Evolutionary conservation across 495 filamentous ascomycete genomes (phyloP).

Genomic region (Jackrogersella multiformis): DNA sequence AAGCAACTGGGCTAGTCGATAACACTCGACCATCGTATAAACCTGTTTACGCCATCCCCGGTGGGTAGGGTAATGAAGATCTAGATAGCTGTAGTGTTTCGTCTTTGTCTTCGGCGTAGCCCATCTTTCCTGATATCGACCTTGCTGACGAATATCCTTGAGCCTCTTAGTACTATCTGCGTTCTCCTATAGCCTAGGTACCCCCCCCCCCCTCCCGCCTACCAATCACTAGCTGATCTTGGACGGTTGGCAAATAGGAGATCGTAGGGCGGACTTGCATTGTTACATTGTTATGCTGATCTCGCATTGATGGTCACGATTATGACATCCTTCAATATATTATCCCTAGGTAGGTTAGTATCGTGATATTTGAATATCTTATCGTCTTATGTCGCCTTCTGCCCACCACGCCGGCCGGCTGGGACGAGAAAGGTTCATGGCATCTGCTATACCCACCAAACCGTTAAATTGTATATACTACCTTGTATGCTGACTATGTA

Average conservation of each 20-base stretch:
- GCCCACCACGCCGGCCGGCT: too few species aligned
- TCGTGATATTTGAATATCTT: too few species aligned
- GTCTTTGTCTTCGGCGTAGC: not conserved
- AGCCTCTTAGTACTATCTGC: not conserved
- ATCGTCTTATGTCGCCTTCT: too few species aligned
- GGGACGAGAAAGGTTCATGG: too few species aligned
- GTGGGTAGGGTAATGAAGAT: not conserved
- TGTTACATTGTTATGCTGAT: too few species aligned
- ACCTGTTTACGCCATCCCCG: not conserved
- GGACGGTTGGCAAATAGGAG: not conserved
- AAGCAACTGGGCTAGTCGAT: too few species aligned
- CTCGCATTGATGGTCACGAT: not conserved
- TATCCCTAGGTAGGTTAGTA: too few species aligned
- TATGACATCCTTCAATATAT: too few species aligned
- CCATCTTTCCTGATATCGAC: not conserved
- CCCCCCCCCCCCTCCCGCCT: not conserved
- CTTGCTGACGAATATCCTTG: constrained; percentile 4
- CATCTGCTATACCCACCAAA: too few species aligned
- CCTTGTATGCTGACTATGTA: too few species aligned
- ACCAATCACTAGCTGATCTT: not conserved
- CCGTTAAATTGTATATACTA: too few species aligned
- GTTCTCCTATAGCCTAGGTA: not conserved
- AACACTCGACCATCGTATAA: too few species aligned
- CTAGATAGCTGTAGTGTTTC: not conserved
- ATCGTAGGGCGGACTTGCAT: constrained; percentile 5